These are phyloP conservation scores for Eimeria necatrix DNA, from an alignment of 169 alveolate species.

Conservation along the genomic window DNA sequence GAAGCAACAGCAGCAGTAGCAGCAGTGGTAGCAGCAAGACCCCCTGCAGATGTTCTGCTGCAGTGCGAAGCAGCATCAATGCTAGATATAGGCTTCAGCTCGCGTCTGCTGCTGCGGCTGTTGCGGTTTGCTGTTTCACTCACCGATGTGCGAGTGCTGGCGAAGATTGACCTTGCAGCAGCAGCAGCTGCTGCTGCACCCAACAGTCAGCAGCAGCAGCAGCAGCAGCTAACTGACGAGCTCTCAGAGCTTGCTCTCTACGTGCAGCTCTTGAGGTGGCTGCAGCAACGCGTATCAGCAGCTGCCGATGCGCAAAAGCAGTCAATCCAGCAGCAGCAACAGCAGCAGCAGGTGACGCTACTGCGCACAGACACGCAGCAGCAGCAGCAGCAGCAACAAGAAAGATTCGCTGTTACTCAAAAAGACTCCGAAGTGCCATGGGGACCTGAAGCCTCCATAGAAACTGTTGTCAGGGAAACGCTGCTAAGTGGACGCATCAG, in stretches of 20 bases:
- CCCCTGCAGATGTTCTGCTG: neutral
- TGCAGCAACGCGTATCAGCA: constrained; percentile 82
- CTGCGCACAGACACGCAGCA: neutral
- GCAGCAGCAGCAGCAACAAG: constrained; percentile 63
- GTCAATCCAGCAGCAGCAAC: constrained; percentile 10
- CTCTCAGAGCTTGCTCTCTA: constrained; percentile 75
- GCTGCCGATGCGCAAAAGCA: constrained; percentile 37
- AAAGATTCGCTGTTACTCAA: constrained; percentile 25
- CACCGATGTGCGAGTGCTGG: constrained; percentile 15
- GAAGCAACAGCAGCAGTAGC: constrained; percentile 22
- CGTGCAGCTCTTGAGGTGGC: constrained; percentile 82
- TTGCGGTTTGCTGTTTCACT: constrained; percentile 67
- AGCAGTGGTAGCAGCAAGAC: constrained; percentile 25
- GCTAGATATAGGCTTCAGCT: constrained; percentile 28
- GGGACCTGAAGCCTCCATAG: constrained; percentile 56
- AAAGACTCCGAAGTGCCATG: constrained; percentile 44
- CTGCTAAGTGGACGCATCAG: constrained; percentile 74
- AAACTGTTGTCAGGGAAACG: constrained; percentile 73
- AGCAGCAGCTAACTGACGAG: constrained; percentile 61
- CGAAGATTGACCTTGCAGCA: constrained; percentile 45
- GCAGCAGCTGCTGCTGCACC: constrained; percentile 45
- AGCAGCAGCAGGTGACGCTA: constrained; percentile 29
- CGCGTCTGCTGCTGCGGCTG: constrained; percentile 72
- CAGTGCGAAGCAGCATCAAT: constrained; percentile 58
- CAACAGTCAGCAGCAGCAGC: constrained; percentile 36